Conservation (phyloP, 176 grass and related monocot species). For the Oryza coarctata region DNA sequence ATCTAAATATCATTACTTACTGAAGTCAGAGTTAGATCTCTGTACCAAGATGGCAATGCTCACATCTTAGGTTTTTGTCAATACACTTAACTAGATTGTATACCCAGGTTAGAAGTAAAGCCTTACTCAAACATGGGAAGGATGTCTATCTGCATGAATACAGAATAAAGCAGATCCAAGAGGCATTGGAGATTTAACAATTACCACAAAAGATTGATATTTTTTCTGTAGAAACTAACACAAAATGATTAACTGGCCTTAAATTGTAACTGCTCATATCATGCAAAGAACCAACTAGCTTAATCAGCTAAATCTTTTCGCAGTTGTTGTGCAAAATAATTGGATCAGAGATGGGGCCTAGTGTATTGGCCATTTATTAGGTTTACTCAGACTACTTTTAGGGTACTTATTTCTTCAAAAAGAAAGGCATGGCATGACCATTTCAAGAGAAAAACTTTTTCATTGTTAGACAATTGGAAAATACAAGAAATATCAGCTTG, state of each 20-base stretch:
- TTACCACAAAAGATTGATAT: neutral
- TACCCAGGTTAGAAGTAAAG: neutral
- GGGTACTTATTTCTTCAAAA: neutral
- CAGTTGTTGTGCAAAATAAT: neutral
- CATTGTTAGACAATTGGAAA: neutral
- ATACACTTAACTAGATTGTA: neutral
- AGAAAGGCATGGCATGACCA: neutral
- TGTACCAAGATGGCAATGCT: neutral
- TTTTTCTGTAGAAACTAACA: neutral
- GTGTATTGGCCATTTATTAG: neutral
- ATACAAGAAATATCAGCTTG: conserved; percentile 17
- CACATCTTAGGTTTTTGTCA: neutral
- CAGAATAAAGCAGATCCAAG: neutral
- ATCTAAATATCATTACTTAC: neutral
- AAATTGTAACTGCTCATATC: neutral
- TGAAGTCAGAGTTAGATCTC: neutral
- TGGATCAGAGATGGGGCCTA: neutral
- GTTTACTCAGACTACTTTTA: neutral
- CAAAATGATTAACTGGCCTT: neutral
- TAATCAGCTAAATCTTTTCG: neutral
- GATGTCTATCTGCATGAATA: neutral
- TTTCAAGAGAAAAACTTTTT: neutral
- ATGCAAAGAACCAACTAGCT: neutral
- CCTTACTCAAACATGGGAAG: neutral
- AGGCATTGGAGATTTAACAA: neutral